phyloP scores from a whole-genome alignment of 163 green algal species.

The Chloromonas sp. region DNA sequence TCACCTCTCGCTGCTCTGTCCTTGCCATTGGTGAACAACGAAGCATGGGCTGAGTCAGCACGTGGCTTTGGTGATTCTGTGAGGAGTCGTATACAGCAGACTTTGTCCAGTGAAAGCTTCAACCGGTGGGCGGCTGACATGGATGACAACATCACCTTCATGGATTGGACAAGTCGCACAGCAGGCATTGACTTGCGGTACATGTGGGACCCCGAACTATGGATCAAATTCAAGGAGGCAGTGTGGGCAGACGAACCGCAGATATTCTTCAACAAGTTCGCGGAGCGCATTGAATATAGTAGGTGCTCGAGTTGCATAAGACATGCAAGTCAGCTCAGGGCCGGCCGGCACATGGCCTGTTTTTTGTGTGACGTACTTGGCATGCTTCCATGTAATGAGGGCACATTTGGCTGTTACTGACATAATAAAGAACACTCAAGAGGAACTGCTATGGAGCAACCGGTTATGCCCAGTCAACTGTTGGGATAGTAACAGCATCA shows the following conservation, averaged over 20 bases:
- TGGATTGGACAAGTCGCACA: slow-evolving; percentile 45
- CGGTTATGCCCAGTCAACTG: too few species aligned
- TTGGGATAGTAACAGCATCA: too few species aligned
- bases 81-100: slow-evolving; percentile 10
- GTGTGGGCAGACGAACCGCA: slow-evolving; percentile 37
- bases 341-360: too few species aligned
- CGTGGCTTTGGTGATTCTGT: slow-evolving; percentile 19
- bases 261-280: slow-evolving; percentile 47
- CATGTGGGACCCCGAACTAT: slow-evolving; percentile 56
- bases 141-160: slow-evolving; percentile 46
- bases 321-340: too few species aligned
- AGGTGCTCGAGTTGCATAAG: slow-evolving; percentile 13
- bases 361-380: too few species aligned
- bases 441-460: too few species aligned
- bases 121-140: slow-evolving; percentile 11
- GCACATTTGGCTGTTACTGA: too few species aligned
- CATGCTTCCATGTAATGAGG: too few species aligned
- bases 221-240: slow-evolving; percentile 41
- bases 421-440: too few species aligned
- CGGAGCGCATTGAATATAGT: slow-evolving; percentile 48
- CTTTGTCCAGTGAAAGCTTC: slow-evolving; percentile 20
- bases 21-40: slow-evolving; percentile 34
- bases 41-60: slow-evolving; percentile 29
- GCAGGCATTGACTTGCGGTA: slow-evolving; percentile 42
- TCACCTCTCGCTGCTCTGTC: slow-evolving; percentile 47